Base-by-base conservation (phyloP, 176 grass and related monocot genomes). In the Zoysia japonica region DNA sequence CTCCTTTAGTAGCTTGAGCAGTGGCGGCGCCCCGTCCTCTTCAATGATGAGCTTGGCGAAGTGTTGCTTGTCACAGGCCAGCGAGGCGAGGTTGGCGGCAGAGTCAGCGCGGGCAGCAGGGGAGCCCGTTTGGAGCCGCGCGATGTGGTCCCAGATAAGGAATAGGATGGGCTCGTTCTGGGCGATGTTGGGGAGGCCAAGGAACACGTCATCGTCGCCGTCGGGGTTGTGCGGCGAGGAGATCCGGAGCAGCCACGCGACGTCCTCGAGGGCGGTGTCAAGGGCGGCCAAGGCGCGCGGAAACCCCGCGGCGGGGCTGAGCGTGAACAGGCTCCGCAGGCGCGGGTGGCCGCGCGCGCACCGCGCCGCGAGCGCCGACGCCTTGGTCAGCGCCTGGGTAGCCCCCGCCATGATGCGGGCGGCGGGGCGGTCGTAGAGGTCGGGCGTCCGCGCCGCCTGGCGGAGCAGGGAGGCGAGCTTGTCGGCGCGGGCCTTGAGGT, bases 401-500 rank as follows among this genome's bases (percentile, higher is more conserved):
- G 88, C 87, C 10, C 89, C 90, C 0, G 49, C 81, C 72, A 88
- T 81, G 73, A 97, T 92, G 40, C 93, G 88, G 0, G 63, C 72
- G 6, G 93, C 93, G 19, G 90, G 93, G 51, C 93, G 93, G 78
- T 93, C 93, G 68, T 97, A 97, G 65, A 97, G 91, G 12, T 97
- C 88, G 9, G 77, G 77, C 3, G 90, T 79, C 43, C 93, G 79
- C 46, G 93, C 93, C 36, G 93, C 93, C 86, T 97, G 93, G 0
- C 93, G 90, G 35, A 97, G 88, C 46, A 97, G 84, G 28, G 85
- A 75, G 9, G 90, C 93, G 47, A 97, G 93, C 86, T 93, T 84
- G 61, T 93, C 93, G 1, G 93, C 88, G 66, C 85, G 83, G 6
- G 67, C 45, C 84, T 89, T 90, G 65, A 97, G 80, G 0, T 97